A percentile compares a stretch with the other conserved stretches of the same genome.
phyloP scores from a whole-genome alignment of 2,329 filamentous ascomycete species.

The Verticillium isaacii region DNA sequence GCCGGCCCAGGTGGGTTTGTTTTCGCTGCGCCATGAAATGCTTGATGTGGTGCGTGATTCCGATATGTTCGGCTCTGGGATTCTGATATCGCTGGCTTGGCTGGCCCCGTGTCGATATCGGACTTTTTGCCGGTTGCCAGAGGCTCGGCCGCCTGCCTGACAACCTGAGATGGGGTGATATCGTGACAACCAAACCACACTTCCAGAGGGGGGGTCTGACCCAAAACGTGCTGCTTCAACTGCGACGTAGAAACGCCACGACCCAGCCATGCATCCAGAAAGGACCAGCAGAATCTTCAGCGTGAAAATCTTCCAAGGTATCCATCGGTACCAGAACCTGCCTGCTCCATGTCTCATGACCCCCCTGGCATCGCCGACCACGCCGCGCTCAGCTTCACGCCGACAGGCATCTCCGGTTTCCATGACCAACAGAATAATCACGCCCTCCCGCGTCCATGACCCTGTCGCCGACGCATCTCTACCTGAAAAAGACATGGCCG shows the following conservation, averaged over 20 bases:
- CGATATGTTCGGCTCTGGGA: not conserved
- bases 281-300: not conserved
- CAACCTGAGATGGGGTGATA: not conserved
- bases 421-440: conserved; percentile 8
- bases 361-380: not conserved
- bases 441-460: conserved; percentile 6
- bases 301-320: not conserved
- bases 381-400: conserved; percentile 1
- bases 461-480: conserved; percentile 7
- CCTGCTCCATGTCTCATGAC: not conserved
- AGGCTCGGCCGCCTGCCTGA: not conserved
- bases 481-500: conserved; percentile 11
- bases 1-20: not conserved
- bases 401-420: conserved; percentile 6
- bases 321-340: not conserved
- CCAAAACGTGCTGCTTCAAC: not conserved
- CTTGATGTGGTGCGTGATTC: not conserved
- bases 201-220: not conserved
- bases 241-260: not conserved
- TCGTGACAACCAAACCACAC: not conserved
- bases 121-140: not conserved
- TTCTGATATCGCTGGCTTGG: not conserved
- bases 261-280: not conserved
- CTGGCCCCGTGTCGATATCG: not conserved
- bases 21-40: not conserved